phyloP scores from a whole-genome alignment of 495 filamentous ascomycete genomes.

The Tuber calosporum region DNA sequence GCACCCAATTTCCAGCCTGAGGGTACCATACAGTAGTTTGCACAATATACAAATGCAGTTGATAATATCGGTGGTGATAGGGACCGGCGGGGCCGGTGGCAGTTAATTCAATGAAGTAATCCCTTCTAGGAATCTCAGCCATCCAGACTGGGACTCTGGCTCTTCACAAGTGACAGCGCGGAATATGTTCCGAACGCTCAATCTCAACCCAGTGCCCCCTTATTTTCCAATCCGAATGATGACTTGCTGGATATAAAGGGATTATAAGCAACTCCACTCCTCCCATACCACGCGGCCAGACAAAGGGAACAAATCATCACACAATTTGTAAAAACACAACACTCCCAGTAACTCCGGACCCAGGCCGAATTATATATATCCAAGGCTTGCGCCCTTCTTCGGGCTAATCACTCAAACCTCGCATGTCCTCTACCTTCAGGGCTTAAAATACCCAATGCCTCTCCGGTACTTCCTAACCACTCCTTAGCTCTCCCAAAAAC shows the following conservation, averaged over 20 bases:
- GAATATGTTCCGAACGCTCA: not conserved
- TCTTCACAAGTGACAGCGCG: not conserved
- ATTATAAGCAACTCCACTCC: constrained; percentile 2
- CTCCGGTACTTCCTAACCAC: constrained; percentile 64
- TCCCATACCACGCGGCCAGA: not conserved
- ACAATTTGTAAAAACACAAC: constrained; percentile 1
- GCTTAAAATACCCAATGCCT: constrained; percentile 59
- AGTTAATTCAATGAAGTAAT: not conserved
- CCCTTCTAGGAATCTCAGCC: not conserved
- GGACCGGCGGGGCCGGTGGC: not conserved
- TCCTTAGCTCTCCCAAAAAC: constrained; percentile 69
- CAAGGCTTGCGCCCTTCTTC: not conserved
- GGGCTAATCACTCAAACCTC: constrained; percentile 32
- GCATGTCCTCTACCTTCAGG: constrained; percentile 25
- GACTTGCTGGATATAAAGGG: not conserved
- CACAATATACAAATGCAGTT: not conserved
- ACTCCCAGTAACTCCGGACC: not conserved
- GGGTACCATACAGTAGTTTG: not conserved
- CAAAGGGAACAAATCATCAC: not conserved
- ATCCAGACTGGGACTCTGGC: not conserved
- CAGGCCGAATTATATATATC: not conserved
- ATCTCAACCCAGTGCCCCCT: not conserved
- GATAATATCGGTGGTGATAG: not conserved
- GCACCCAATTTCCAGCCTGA: not conserved
- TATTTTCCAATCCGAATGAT: not conserved